Percentiles rank a stretch among this genome's conserved stretches.
Evolutionary conservation across 257 asterid species (phyloP).

Genomic region (Capsicum chinense): DNA sequence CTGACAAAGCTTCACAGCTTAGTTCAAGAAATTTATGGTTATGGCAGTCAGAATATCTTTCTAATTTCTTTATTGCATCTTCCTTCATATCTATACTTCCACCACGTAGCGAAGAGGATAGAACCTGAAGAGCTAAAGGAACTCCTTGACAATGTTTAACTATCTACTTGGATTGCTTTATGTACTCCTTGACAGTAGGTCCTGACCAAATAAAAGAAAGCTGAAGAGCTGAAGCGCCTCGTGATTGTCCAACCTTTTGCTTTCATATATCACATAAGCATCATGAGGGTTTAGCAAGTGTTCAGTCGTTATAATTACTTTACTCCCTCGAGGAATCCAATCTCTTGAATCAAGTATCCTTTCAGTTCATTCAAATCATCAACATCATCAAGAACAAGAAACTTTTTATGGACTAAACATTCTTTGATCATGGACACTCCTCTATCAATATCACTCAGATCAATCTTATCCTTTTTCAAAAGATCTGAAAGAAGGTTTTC

Average conservation of each 20-base stretch:
- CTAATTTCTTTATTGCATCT: slow-evolving; percentile 26
- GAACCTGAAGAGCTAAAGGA: slow-evolving; percentile 36
- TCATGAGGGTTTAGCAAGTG: background rate
- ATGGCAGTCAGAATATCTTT: slow-evolving; percentile 12
- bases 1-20: slow-evolving; percentile 31
- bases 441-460: slow-evolving; percentile 10
- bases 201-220: slow-evolving; percentile 32
- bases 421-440: slow-evolving; percentile 25
- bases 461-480: slow-evolving; percentile 22
- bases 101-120: slow-evolving; percentile 31
- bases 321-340: slow-evolving; percentile 37
- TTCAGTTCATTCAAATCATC: slow-evolving; percentile 25
- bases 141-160: slow-evolving; percentile 30
- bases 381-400: slow-evolving; percentile 35
- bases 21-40: slow-evolving; percentile 20
- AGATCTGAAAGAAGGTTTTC: slow-evolving; percentile 28
- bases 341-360: slow-evolving; percentile 21
- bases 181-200: slow-evolving; percentile 30
- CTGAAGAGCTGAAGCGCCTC: slow-evolving; percentile 32
- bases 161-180: slow-evolving; percentile 22
- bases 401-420: slow-evolving; percentile 10
- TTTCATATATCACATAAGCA: slow-evolving; percentile 17
- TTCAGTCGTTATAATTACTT: slow-evolving; percentile 34
- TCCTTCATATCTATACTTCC: slow-evolving; percentile 25
- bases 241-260: background rate